These are phyloP conservation scores for Lactuca sativa DNA, from an alignment of 129 eudicot genomes.

Conservation along the genomic window DNA sequence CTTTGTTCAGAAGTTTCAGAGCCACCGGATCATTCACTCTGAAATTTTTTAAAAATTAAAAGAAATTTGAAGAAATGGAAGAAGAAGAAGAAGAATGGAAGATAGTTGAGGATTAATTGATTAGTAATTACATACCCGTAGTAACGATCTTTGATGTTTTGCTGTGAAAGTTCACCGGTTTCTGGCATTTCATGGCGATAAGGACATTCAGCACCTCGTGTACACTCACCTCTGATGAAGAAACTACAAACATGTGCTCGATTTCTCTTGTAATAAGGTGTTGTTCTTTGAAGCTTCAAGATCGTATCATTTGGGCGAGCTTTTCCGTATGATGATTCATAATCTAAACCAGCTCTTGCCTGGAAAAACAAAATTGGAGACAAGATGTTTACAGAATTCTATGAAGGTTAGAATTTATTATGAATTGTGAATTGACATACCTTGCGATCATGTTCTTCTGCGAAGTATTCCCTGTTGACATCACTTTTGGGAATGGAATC, in stretches of 20 bases:
- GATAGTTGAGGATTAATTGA: background rate
- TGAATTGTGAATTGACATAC: constrained; percentile 39
- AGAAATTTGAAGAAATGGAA: background rate
- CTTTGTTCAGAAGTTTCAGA: constrained; percentile 57
- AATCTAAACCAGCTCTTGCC: constrained; percentile 81
- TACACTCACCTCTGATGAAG: constrained; percentile 63
- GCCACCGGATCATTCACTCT: constrained; percentile 80
- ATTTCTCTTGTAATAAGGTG: constrained; percentile 76
- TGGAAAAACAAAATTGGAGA: constrained; percentile 13
- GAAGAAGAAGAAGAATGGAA: background rate
- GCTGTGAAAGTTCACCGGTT: constrained; percentile 60
- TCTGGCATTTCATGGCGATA: constrained; percentile 78
- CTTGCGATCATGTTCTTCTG: constrained; percentile 95
- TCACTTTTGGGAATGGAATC: constrained; percentile 93
- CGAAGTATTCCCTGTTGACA: constrained; percentile 83
- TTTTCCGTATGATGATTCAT: constrained; percentile 71
- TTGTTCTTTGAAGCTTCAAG: constrained; percentile 67
- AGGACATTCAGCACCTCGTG: constrained; percentile 78
- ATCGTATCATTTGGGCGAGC: constrained; percentile 70
- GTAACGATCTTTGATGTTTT: constrained; percentile 68
- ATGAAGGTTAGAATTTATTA: background rate
- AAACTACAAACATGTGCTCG: constrained; percentile 76
- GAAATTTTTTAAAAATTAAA: constrained; percentile 7
- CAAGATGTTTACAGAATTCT: background rate
- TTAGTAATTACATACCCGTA: constrained; percentile 48